A percentile compares a stretch with the other conserved stretches of the same genome.
Conservation (phyloP, 768 basidiomycete genomes). For the Termitomyces eurrhizus region DNA sequence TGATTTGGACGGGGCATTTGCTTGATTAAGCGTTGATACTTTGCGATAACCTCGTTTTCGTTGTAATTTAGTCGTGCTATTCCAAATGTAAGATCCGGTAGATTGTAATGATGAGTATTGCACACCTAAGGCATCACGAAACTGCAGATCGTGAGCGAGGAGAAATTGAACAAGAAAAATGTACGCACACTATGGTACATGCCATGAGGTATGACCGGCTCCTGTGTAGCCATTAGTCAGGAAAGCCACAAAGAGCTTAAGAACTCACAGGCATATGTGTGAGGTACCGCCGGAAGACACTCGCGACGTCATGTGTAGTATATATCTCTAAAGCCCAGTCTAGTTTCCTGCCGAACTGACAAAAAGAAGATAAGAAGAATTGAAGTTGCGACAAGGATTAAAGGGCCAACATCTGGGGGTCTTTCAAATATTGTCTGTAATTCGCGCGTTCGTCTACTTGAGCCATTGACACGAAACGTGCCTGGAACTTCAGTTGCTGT, state of each 20-base stretch:
- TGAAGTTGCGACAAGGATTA: slow-evolving; percentile 4
- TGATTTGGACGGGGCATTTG: slow-evolving; percentile 87
- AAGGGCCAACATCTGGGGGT: slow-evolving; percentile 67
- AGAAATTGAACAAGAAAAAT: slow-evolving; percentile 11
- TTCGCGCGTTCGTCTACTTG: slow-evolving; percentile 92
- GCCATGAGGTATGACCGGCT: slow-evolving; percentile 90
- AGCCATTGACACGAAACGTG: slow-evolving; percentile 95
- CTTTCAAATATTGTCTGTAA: slow-evolving; percentile 88
- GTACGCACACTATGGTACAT: slow-evolving; percentile 80
- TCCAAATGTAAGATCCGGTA: background rate
- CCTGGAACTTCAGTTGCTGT: slow-evolving; percentile 88
- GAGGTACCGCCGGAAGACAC: slow-evolving; percentile 91
- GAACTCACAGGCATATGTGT: slow-evolving; percentile 89
- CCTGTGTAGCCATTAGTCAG: slow-evolving; percentile 40
- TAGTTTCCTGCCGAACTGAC: slow-evolving; percentile 87
- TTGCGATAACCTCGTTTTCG: slow-evolving; percentile 67
- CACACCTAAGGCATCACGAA: slow-evolving; percentile 76
- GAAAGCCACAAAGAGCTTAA: slow-evolving; percentile 5
- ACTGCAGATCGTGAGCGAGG: slow-evolving; percentile 38
- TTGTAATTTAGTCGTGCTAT: slow-evolving; percentile 66
- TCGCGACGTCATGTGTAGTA: slow-evolving; percentile 96
- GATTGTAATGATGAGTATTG: background rate
- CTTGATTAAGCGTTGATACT: slow-evolving; percentile 82
- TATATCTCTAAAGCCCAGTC: slow-evolving; percentile 86
- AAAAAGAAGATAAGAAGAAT: background rate